Evolutionary conservation across 768 basidiomycete species (phyloP).

Genomic region (Suillus subluteus): DNA sequence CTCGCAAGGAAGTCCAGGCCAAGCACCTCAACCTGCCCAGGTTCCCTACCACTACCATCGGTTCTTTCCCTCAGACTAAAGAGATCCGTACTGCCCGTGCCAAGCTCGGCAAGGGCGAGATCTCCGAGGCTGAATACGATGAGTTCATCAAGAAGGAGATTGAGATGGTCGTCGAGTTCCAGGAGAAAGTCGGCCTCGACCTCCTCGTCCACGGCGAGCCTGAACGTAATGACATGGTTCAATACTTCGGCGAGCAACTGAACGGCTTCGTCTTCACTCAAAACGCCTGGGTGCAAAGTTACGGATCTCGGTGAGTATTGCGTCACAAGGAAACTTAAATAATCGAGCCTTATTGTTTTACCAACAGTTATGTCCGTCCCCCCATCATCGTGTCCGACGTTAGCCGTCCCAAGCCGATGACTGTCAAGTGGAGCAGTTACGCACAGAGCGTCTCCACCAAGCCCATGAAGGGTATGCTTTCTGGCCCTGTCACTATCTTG

Average conservation of each 20-base stretch:
- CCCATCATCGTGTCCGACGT: constrained; percentile 99
- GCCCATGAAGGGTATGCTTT: constrained; percentile 99
- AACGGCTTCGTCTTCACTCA: constrained; percentile 97
- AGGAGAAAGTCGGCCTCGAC: constrained; percentile 95
- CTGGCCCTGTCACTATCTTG: constrained; percentile 97
- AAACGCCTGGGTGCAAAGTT: constrained; percentile 99
- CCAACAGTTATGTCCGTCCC: constrained; percentile 86
- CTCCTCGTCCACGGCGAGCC: constrained; percentile 98
- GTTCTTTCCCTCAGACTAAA: constrained; percentile 99
- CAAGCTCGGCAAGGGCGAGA: constrained; percentile 89
- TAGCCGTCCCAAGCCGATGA: constrained; percentile 90
- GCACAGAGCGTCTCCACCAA: constrained; percentile 91
- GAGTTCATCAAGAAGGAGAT: constrained; percentile 99
- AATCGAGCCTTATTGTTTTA: constrained; percentile 15
- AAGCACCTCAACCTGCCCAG: constrained; percentile 89
- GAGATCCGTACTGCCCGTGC: constrained; percentile 98
- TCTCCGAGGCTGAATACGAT: constrained; percentile 87
- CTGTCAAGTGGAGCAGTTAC: constrained; percentile 95
- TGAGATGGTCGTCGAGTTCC: constrained; percentile 90
- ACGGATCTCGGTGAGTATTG: constrained; percentile 85
- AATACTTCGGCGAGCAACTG: constrained; percentile 98
- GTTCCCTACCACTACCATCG: constrained; percentile 99
- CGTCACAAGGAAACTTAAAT: constrained; percentile 11
- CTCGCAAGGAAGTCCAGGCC: constrained; percentile 86
- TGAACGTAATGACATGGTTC: constrained; percentile 99